These are phyloP conservation scores for Lagenidium giganteum DNA, from an alignment of 352 stramenopile genomes.

Conservation along the genomic window DNA sequence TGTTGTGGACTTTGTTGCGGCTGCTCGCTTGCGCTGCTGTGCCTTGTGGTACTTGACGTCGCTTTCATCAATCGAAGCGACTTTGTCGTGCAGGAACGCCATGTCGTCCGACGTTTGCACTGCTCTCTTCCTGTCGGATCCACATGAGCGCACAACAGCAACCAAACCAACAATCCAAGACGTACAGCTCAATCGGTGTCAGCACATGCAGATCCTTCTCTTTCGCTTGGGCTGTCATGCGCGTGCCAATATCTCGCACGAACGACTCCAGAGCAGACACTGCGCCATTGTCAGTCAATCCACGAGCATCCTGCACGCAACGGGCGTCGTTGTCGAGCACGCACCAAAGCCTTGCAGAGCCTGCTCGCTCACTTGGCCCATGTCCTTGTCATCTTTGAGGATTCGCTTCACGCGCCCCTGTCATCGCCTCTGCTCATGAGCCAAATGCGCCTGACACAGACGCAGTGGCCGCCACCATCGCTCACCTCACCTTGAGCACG, in stretches of 20 bases:
- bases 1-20: neutral
- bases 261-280: constrained; percentile 55
- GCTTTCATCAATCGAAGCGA: constrained; percentile 50
- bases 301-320: neutral
- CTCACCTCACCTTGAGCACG: constrained; percentile 44
- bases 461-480: neutral
- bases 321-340: neutral
- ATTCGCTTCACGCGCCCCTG: constrained; percentile 64
- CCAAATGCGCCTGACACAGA: neutral
- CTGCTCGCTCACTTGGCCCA: constrained; percentile 57
- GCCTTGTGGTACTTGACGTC: constrained; percentile 52
- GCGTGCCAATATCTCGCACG: constrained; percentile 43
- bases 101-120: constrained; percentile 38
- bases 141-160: neutral
- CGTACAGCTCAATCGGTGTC: constrained; percentile 62
- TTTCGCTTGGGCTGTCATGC: constrained; percentile 28
- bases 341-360: constrained; percentile 41
- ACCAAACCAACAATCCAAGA: neutral
- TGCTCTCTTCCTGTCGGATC: constrained; percentile 36
- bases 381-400: constrained; percentile 62
- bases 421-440: neutral
- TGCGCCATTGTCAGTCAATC: no score
- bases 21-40: constrained; percentile 14
- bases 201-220: constrained; percentile 14
- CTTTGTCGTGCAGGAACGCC: constrained; percentile 47